Conservation (phyloP, 805 yeast genomes). For the Candida tammaniensis region DNA sequence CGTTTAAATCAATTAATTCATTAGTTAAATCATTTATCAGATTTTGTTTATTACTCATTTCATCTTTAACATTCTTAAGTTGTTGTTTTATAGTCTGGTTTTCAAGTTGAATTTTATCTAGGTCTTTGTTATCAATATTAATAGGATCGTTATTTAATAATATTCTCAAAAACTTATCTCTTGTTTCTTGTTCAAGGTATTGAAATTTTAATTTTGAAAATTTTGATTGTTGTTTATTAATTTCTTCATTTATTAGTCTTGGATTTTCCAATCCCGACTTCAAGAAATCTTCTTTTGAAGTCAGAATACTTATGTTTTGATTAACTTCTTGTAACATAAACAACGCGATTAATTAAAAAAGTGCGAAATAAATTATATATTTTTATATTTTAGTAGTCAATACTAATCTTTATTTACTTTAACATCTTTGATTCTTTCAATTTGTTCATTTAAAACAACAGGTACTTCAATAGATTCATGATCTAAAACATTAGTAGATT, state of each 20-base stretch:
- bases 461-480: constrained; percentile 53
- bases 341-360: constrained; percentile 3
- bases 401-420: constrained; percentile 17
- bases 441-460: constrained; percentile 43
- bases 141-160: constrained; percentile 25
- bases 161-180: constrained; percentile 60
- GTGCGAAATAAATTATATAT: no score
- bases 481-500: constrained; percentile 19
- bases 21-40: constrained; percentile 26
- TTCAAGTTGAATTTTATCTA: constrained; percentile 19
- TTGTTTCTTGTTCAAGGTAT: constrained; percentile 69
- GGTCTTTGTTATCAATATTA: constrained; percentile 18
- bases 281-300: constrained; percentile 16
- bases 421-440: constrained; percentile 36
- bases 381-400: no score
- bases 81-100: constrained; percentile 19
- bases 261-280: constrained; percentile 24
- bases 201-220: constrained; percentile 59
- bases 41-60: constrained; percentile 24
- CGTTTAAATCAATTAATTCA: constrained; percentile 23
- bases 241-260: constrained; percentile 28
- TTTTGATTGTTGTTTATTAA: constrained; percentile 35
- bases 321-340: constrained; percentile 5
- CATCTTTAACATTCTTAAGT: constrained; percentile 23
- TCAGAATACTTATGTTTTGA: constrained; percentile 8